Conservation (phyloP, 129 eudicot species). For the Pittosporum tobira region DNA sequence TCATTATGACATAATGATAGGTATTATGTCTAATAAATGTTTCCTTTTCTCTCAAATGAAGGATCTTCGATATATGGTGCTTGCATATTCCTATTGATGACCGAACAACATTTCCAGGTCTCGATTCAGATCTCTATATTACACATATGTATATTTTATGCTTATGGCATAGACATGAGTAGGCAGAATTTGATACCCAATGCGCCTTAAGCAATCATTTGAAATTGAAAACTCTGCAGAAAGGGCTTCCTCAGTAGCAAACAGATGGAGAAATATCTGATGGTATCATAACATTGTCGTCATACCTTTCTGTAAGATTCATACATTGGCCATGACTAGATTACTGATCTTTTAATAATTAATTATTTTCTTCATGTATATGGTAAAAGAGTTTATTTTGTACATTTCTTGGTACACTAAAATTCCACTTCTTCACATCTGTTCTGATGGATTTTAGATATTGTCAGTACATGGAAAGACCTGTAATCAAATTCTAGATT, state of each 20-base stretch:
- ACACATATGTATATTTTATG: background rate
- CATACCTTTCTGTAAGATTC: constrained; percentile 51
- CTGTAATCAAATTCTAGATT: too few species aligned
- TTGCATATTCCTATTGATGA: constrained; percentile 61
- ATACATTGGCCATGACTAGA: background rate
- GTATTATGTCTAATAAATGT: background rate
- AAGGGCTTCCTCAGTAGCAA: constrained; percentile 40
- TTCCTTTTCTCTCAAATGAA: constrained; percentile 10
- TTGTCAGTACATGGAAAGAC: too few species aligned
- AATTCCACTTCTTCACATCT: too few species aligned
- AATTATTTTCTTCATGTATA: background rate
- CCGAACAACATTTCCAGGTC: constrained; percentile 70
- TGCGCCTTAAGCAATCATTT: background rate
- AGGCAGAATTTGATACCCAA: background rate
- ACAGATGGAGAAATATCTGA: constrained; percentile 33
- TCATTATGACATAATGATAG: background rate
- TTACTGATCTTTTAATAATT: background rate
- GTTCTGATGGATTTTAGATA: too few species aligned
- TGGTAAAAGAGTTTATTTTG: too few species aligned
- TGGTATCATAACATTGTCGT: constrained; percentile 31
- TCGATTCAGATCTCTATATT: background rate
- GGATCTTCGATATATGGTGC: constrained; percentile 83
- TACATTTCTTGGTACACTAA: too few species aligned
- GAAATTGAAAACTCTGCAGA: constrained; percentile 16
- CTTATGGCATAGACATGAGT: background rate